Conservation (phyloP, 2,329 filamentous ascomycete genomes). For the Gnomoniopsis smithogilvyi region DNA sequence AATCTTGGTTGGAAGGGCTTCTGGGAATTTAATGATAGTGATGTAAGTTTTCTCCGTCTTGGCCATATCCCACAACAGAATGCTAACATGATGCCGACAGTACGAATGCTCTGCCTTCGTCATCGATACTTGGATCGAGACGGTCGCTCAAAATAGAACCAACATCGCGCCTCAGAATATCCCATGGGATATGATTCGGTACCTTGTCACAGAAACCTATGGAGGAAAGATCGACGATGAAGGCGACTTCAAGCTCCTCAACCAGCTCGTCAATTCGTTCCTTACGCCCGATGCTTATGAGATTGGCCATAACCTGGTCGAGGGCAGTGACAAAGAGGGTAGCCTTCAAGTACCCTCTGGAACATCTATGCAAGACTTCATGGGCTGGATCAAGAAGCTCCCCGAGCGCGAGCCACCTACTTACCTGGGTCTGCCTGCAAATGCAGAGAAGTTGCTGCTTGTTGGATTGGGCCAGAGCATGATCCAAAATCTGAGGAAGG, state of each 20-base stretch:
- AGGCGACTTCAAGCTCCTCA: conserved; percentile 73
- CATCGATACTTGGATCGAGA: conserved; percentile 91
- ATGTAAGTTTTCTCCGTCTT: conserved; percentile 62
- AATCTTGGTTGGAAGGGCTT: conserved; percentile 96
- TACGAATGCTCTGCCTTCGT: conserved; percentile 98
- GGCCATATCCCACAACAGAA: neutral
- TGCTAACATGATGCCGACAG: conserved; percentile 44
- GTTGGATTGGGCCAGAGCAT: conserved; percentile 84
- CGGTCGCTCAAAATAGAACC: conserved; percentile 75
- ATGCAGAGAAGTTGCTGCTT: conserved; percentile 92
- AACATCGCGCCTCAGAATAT: conserved; percentile 93
- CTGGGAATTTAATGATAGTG: conserved; percentile 99
- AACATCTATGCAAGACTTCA: conserved; percentile 82
- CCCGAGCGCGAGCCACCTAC: conserved; percentile 96
- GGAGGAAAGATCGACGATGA: conserved; percentile 96
- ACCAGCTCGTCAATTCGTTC: conserved; percentile 69
- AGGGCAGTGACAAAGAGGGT: conserved; percentile 54
- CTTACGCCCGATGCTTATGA: conserved; percentile 90
- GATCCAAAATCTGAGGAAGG: conserved; percentile 78
- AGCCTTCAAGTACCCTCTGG: conserved; percentile 73
- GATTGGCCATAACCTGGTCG: conserved; percentile 84
- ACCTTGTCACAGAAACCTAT: conserved; percentile 89
- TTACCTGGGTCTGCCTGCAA: conserved; percentile 88
- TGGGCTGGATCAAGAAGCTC: conserved; percentile 84
- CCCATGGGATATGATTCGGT: conserved; percentile 94